Conservation (phyloP, 2,329 filamentous ascomycete species). For the Tolypocladium album region DNA sequence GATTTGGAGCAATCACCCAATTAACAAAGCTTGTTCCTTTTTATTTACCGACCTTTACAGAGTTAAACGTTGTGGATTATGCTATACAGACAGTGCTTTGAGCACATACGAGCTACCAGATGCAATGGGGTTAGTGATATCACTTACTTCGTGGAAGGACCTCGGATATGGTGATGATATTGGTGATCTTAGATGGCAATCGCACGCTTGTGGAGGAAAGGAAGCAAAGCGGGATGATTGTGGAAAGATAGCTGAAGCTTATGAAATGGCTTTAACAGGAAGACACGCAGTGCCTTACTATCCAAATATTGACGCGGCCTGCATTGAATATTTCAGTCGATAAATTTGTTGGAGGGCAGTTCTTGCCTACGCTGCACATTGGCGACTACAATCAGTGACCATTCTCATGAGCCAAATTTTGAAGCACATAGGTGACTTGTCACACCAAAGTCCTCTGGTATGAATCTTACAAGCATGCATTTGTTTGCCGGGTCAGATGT, state of each 20-base stretch:
- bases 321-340: background rate
- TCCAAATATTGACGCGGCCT: background rate
- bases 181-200: background rate
- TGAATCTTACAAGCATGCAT: background rate
- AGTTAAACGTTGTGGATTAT: background rate
- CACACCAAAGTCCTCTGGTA: too few species aligned
- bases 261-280: background rate
- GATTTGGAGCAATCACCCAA: background rate
- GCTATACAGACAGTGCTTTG: background rate
- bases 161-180: background rate
- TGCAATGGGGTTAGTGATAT: background rate
- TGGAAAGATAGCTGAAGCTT: background rate
- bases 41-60: too few species aligned
- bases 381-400: too few species aligned
- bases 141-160: background rate
- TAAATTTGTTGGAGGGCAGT: background rate
- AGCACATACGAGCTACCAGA: background rate
- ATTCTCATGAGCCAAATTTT: too few species aligned
- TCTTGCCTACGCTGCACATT: too few species aligned
- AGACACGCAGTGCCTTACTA: background rate
- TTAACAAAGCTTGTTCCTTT: background rate
- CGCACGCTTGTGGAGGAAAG: background rate
- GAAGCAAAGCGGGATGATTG: background rate
- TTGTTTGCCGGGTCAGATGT: background rate
- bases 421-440: too few species aligned